Evolutionary conservation across 1,139 yeast species (phyloP), one percentile per base, ranked within the genome.

Genomic region (Geotrichum europaeum): DNA sequence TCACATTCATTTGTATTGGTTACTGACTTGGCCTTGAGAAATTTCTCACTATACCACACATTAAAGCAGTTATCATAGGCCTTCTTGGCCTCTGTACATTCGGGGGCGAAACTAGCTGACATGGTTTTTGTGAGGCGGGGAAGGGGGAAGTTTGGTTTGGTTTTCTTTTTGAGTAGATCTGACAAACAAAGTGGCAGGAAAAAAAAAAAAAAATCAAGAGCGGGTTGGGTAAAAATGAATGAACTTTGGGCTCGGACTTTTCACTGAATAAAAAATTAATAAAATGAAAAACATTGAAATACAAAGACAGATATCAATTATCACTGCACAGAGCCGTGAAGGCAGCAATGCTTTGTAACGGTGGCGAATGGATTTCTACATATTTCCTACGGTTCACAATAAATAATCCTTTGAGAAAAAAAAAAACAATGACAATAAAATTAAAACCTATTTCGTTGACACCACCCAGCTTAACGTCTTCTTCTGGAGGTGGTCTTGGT

Each of bases 401-500:
- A 20, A 20, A 43, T 12, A 32, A 32, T 12, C 53, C 32, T 28
- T 28, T 7, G 9, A 5, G 4, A 5, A 24, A 24, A 24, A 18
- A n/a, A 40, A 40, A 40, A 40, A 40, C 47, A 40, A 40, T 40
- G 47, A 40, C 47, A 40, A 40, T 40, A 40, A 40, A n/a, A 40
- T 40, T 40, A 40, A 40, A 36, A 40, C 47, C 18, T 40, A 40
- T 74, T 69, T 75, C 75, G 66, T 72, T 70, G 64, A 74, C 72
- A 68, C 76, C 78, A 67, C 71, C 77, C 60, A 40, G 75, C 76
- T 81, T 82, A 54, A 45, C 52, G 84, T 73, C 85, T 86, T 76
- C 94, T 90, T 85, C 99, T 91, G 80, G 97, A 96, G 76, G 99
- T 94, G 80, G 98, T 92, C 89, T 94, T 94, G 87, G 99, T 94